Percentiles rank a stretch among this genome's conserved stretches.
Evolutionary conservation across 495 filamentous ascomycete genomes (phyloP).

Genomic region (Tuber microsphaerosporum): DNA sequence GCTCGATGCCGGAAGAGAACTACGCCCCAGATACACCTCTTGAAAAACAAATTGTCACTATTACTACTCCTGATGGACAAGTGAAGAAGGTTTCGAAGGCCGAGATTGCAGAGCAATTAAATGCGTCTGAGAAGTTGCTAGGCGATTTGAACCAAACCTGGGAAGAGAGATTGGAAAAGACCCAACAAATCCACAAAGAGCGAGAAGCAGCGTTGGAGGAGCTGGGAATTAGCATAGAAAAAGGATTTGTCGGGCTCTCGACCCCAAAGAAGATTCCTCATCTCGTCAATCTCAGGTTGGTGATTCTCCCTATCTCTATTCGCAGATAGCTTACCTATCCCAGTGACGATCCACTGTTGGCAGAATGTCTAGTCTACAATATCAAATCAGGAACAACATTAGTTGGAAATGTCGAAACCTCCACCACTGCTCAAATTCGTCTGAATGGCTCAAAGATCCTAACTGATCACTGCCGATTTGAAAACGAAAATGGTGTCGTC

Average conservation of each 20-base stretch:
- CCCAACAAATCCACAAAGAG: slow-evolving; percentile 94
- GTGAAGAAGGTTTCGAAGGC: slow-evolving; percentile 96
- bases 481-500: slow-evolving; percentile 83
- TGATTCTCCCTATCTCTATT: slow-evolving; percentile 9
- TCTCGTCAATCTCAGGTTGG: slow-evolving; percentile 82
- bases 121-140: slow-evolving; percentile 74
- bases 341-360: slow-evolving; percentile 80
- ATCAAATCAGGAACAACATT: slow-evolving; percentile 90
- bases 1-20: slow-evolving; percentile 59
- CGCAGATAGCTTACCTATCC: slow-evolving; percentile 18
- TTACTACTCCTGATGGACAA: slow-evolving; percentile 73
- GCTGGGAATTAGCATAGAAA: slow-evolving; percentile 96
- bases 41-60: slow-evolving; percentile 92
- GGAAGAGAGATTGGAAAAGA: slow-evolving; percentile 93
- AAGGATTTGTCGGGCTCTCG: slow-evolving; percentile 89
- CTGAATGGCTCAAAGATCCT: slow-evolving; percentile 91
- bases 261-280: slow-evolving; percentile 99
- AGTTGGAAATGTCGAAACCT: slow-evolving; percentile 78
- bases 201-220: slow-evolving; percentile 92
- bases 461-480: slow-evolving; percentile 85
- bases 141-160: slow-evolving; percentile 97
- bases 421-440: slow-evolving; percentile 74
- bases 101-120: slow-evolving; percentile 93
- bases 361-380: slow-evolving; percentile 96
- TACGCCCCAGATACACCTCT: slow-evolving; percentile 88